Evolutionary conservation across 768 basidiomycete species (phyloP).

Genomic region (Heimioporus sp.): DNA sequence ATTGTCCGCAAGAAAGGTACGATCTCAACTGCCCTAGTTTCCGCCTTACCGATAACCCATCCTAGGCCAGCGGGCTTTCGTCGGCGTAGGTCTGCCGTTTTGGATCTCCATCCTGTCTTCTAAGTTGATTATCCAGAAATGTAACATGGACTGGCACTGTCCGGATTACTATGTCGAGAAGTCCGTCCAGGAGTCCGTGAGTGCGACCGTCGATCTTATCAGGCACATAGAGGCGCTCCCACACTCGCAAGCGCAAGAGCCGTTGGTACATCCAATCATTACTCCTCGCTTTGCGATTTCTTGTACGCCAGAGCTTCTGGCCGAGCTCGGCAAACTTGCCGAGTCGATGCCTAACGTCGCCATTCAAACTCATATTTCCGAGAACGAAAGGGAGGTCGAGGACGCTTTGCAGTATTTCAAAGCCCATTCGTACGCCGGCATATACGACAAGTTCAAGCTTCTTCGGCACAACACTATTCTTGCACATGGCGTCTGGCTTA

Average conservation of each 20-base stretch:
- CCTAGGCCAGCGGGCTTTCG: constrained; percentile 79
- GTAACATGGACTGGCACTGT: constrained; percentile 55
- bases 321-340: constrained; percentile 58
- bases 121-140: constrained; percentile 26
- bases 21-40: constrained; percentile 6
- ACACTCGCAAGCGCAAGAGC: constrained; percentile 33
- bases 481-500: constrained; percentile 84
- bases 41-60: constrained; percentile 6
- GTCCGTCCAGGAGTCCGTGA: constrained; percentile 55
- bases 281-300: constrained; percentile 97
- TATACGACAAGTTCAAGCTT: constrained; percentile 80
- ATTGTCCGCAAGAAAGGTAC: constrained; percentile 61
- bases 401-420: constrained; percentile 70
- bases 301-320: constrained; percentile 71
- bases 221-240: constrained; percentile 61
- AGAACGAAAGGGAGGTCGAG: constrained; percentile 73
- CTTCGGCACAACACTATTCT: constrained; percentile 80
- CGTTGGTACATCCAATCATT: constrained; percentile 83
- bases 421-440: constrained; percentile 64
- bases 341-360: constrained; percentile 55
- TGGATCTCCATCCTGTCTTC: neutral
- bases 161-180: constrained; percentile 71
- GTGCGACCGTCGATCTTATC: constrained; percentile 63
- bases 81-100: constrained; percentile 58
- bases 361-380: constrained; percentile 92